Conservation (phyloP, 768 basidiomycete species). For the Leccinum longicurvipes region DNA sequence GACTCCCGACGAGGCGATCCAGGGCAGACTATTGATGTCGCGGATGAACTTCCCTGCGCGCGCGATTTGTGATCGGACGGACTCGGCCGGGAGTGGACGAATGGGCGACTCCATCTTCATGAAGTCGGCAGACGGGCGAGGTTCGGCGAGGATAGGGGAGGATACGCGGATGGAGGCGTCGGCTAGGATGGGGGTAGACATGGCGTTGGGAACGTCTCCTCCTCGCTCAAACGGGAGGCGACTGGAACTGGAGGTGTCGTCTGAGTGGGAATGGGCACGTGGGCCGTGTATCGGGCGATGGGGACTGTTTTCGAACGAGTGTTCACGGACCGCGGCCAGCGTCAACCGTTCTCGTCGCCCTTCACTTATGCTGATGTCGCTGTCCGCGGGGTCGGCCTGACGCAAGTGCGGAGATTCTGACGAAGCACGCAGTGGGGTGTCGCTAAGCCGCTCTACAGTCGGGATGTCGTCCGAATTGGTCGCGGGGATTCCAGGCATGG, state of each 20-base stretch:
- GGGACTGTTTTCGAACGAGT: slow-evolving; percentile 17
- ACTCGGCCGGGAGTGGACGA: slow-evolving; percentile 37
- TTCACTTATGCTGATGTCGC: slow-evolving; percentile 19
- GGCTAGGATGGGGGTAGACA: slow-evolving; percentile 29
- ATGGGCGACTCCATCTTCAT: slow-evolving; percentile 46
- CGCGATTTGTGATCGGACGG: slow-evolving; percentile 34
- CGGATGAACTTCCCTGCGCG: slow-evolving; percentile 37
- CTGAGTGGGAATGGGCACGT: slow-evolving; percentile 20
- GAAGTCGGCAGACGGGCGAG: slow-evolving; percentile 43
- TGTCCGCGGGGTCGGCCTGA: slow-evolving; percentile 15
- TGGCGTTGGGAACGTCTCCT: slow-evolving; percentile 25
- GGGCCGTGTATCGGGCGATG: slow-evolving; percentile 11
- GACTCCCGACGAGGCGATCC: slow-evolving; percentile 44
- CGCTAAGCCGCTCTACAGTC: slow-evolving; percentile 25
- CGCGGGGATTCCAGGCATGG: slow-evolving; percentile 15
- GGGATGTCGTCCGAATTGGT: slow-evolving; percentile 30
- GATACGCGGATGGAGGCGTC: slow-evolving; percentile 24
- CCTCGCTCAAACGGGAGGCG: slow-evolving; percentile 22
- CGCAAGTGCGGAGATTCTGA: slow-evolving; percentile 24
- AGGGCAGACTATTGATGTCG: slow-evolving; percentile 42
- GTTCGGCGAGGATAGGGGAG: slow-evolving; percentile 41
- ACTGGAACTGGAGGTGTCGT: slow-evolving; percentile 22
- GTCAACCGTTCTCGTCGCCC: slow-evolving; percentile 24
- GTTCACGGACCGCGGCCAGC: slow-evolving; percentile 25
- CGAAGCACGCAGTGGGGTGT: slow-evolving; percentile 22